Evolutionary conservation across 257 asterid genomes (phyloP).

Genomic region (Solanum etuberosum): DNA sequence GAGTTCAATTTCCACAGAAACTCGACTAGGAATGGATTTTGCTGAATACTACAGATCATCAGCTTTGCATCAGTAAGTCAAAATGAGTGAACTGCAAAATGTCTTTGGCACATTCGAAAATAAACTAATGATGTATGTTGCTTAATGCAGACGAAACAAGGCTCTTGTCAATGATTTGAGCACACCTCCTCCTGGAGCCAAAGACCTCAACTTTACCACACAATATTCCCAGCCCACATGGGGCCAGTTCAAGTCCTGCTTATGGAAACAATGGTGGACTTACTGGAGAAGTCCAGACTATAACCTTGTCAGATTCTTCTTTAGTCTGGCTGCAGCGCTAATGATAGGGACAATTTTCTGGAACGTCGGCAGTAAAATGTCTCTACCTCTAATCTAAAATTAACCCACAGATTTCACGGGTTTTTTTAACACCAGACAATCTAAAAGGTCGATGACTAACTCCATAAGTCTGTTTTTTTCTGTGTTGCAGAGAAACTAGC

Average conservation of each 20-base stretch:
- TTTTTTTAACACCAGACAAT: neutral
- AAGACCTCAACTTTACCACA: constrained; percentile 28
- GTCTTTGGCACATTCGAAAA: neutral
- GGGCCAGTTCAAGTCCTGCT: constrained; percentile 30
- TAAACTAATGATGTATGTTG: neutral
- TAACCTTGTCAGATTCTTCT: constrained; percentile 37
- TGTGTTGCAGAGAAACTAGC: constrained; percentile 19
- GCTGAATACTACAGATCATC: constrained; percentile 41
- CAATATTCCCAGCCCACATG: constrained; percentile 37
- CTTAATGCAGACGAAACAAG: constrained; percentile 19
- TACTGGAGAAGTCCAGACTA: constrained; percentile 51
- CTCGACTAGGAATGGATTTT: constrained; percentile 33
- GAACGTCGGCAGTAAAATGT: constrained; percentile 34
- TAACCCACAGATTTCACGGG: neutral
- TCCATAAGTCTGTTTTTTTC: neutral
- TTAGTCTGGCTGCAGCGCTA: constrained; percentile 31
- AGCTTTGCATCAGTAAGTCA: constrained; percentile 26
- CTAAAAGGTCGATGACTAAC: neutral
- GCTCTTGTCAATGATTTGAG: constrained; percentile 28
- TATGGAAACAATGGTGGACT: constrained; percentile 46
- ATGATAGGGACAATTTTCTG: constrained; percentile 40
- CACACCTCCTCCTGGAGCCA: constrained; percentile 22
- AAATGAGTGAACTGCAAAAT: neutral
- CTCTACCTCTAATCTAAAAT: neutral
- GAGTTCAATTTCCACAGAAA: constrained; percentile 31